phyloP scores from a whole-genome alignment of 2,329 filamentous ascomycete genomes.

The Fusarium protoensiforme region DNA sequence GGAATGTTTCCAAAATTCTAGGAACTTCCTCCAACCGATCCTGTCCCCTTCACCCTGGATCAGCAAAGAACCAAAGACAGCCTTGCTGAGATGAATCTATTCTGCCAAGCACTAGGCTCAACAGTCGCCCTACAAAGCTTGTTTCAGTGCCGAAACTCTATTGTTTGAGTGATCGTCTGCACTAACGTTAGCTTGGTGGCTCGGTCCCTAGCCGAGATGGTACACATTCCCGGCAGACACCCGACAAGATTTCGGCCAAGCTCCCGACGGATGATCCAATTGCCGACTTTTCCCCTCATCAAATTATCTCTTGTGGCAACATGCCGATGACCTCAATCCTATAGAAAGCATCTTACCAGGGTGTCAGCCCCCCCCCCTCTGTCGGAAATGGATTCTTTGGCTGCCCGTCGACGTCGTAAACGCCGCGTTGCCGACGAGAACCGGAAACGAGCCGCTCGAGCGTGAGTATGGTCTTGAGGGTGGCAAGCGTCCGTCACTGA shows the following conservation, averaged over 20 bases:
- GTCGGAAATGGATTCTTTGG: neutral
- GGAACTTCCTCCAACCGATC: neutral
- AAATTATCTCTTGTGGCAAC: neutral
- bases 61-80: neutral
- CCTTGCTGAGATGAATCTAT: neutral
- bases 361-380: neutral
- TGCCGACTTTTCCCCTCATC: neutral
- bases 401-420: neutral
- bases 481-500: neutral
- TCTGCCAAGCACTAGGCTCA: neutral
- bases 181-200: neutral
- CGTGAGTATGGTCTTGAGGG: constrained; percentile 16
- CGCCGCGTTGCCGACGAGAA: constrained; percentile 46
- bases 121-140: neutral
- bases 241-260: neutral
- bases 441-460: constrained; percentile 47
- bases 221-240: neutral
- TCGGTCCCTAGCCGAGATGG: neutral
- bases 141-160: neutral
- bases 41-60: neutral
- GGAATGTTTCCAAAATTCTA: neutral
- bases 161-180: neutral
- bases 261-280: neutral
- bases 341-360: neutral
- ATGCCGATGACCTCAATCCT: neutral